Conservation (phyloP, 371 early-diverging fungal species). For the Syncephalastrum sp. region DNA sequence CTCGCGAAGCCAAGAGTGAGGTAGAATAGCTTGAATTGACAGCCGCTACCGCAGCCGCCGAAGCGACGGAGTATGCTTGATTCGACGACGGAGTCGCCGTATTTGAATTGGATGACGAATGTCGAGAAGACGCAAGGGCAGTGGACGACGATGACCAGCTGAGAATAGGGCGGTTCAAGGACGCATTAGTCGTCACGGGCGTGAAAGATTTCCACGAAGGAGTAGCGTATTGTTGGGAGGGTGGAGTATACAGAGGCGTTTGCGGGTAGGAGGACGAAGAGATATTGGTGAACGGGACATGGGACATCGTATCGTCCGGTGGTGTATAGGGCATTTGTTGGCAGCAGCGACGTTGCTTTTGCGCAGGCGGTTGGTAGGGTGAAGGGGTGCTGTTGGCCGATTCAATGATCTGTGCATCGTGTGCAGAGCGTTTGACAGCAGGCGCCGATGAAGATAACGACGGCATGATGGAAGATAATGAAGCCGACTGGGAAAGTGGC, state of each 20-base stretch:
- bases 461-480: slow-evolving; percentile 15
- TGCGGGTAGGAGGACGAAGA: slow-evolving; percentile 10
- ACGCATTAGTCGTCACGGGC: slow-evolving; percentile 4
- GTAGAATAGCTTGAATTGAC: slow-evolving; percentile 16
- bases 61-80: slow-evolving; percentile 11
- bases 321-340: slow-evolving; percentile 20
- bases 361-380: neutral
- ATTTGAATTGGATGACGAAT: slow-evolving; percentile 3
- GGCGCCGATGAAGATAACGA: slow-evolving; percentile 3
- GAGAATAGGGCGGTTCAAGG: slow-evolving; percentile 34
- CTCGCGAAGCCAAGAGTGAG: slow-evolving; percentile 17
- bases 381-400: slow-evolving; percentile 3
- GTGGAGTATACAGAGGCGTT: slow-evolving; percentile 14
- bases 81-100: slow-evolving; percentile 4
- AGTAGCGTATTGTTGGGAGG: slow-evolving; percentile 6
- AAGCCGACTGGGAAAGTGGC: slow-evolving; percentile 10
- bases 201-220: neutral
- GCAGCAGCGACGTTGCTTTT: slow-evolving; percentile 2
- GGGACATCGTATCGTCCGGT: slow-evolving; percentile 12
- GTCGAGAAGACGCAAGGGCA: slow-evolving; percentile 17
- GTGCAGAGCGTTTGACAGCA: slow-evolving; percentile 12
- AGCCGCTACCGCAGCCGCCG: slow-evolving; percentile 17
- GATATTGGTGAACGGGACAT: slow-evolving; percentile 1
- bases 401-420: neutral
- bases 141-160: slow-evolving; percentile 33